Base-by-base conservation (phyloP, 768 basidiomycete genomes). In the Collybia sordida region DNA sequence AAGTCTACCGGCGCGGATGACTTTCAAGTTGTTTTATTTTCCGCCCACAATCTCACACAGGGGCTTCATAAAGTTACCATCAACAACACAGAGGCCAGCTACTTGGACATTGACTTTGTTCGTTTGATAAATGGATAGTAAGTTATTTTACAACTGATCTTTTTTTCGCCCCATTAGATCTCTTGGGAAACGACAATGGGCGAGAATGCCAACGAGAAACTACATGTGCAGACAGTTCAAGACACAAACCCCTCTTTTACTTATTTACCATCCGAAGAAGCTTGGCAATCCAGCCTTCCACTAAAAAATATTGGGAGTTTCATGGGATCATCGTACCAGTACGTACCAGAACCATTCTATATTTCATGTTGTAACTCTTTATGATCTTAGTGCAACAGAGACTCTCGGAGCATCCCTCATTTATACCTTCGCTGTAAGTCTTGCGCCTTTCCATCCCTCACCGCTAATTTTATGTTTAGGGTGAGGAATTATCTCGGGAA, bases 41-140 rank as follows among this genome's bases (percentile, higher is more conserved):
- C 64, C 6, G 55, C 49, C 1, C 61, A 65, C 25, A 55, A 62
- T 3, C 59, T 81, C 45, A 39, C 47, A 3, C 62, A 71, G 34
- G 69, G 54, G 3, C 45, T 35, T 24, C 81, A 82, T 51, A 62
- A 60, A 0, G 62, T 80, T 4, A 70, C 63, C 3, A 66, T 75
- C 21, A 58, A 62, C 1, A 72, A 71, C 44, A 36, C 51, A 25
- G 64, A 59, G 3, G 46, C 49, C 3, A 53, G 42, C 4, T 64
- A 58, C 39, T 56, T 82, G 42, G 81, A 79, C 54, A 61, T 82
- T 21, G 80, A 82, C 48, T 78, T 72, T 52, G 79, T 79, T 48
- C 35, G 72, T 67, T n/a, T 8, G 14, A 31, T 12, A 31, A 14
- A 6, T 11, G 3, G 31, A n/a, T n/a, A n/a, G n/a, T n/a, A n/a